Base-by-base conservation (phyloP, 2,329 filamentous ascomycete genomes). In the Bipolaris gigantea region DNA sequence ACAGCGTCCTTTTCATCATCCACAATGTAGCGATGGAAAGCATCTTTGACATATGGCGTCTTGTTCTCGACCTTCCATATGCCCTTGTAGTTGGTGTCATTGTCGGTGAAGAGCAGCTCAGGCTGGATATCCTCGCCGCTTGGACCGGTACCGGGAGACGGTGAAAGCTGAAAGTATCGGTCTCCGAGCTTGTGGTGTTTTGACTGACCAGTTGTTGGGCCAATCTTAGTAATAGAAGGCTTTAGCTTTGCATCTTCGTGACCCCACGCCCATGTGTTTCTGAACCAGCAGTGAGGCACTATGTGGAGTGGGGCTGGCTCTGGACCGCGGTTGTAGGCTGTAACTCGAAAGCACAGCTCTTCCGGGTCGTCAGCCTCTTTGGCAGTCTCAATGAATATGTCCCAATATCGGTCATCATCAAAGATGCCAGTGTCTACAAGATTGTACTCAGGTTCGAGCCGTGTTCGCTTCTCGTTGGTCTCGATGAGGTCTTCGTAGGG, bases 251-350 rank as follows among this genome's bases (percentile, higher is more conserved):
- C 79, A 10, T 85, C 73, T 69, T 96, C 90, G 59, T 89, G 84
- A 19, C 92, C 93, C 93, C 93, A 97, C 35, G 89, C 85, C 94
- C 94, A 97, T 3, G 92, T 97, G 74, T 97, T 97, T 61, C 93
- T 86, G 80, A 97, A 97, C 91, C 92, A 97, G 48, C 96, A 85
- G 56, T 97, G 94, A 8, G 93, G 93, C 39, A 97, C 80, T 67
- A 97, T 96, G 75, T 97, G 94, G 50, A 97, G 79, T 19, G 92
- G 92, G 13, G 94, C 93, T 13, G 90, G 86, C 48, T 97, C 90
- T 6, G 91, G 89, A 15, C 94, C 93, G 65, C 94, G 85, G 72
- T 97, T 97, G 88, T 94, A 97, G 40, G 92, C 93, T 10, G 93
- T 97, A 40, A 97, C 89, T 67, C 94, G 90, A 79, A 97, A 97